A percentile compares a stretch with the other conserved stretches of the same genome.
Evolutionary conservation across 2,329 filamentous ascomycete species (phyloP).

Genomic region (Ilyonectria robusta): DNA sequence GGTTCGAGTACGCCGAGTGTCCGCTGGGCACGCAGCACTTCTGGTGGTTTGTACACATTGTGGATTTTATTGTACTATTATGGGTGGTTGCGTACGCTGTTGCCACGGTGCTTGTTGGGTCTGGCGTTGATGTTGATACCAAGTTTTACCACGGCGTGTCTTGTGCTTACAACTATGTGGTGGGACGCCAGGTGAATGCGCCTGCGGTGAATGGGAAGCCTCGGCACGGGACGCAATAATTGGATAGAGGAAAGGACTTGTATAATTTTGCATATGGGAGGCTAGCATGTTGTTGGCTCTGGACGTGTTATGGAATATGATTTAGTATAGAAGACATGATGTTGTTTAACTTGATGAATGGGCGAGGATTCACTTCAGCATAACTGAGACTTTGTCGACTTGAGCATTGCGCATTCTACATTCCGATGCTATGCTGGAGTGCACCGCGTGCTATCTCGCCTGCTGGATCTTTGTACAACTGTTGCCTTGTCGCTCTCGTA

Average conservation of each 20-base stretch:
- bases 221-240: neutral
- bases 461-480: conserved; percentile 16
- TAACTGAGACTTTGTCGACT: too few relatives aligned
- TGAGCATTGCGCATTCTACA: too few relatives aligned
- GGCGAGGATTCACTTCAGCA: too few relatives aligned
- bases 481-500: conserved; percentile 1
- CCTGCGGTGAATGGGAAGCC: conserved; percentile 33
- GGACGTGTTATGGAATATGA: neutral
- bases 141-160: conserved; percentile 38
- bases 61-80: conserved; percentile 69
- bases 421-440: neutral
- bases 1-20: conserved; percentile 84
- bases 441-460: neutral
- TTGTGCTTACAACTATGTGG: conserved; percentile 32
- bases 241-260: neutral
- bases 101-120: conserved; percentile 44
- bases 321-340: conserved; percentile 21
- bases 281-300: neutral
- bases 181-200: conserved; percentile 9
- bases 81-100: conserved; percentile 47
- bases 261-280: neutral
- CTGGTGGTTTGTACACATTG: conserved; percentile 92
- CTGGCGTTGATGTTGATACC: conserved; percentile 55
- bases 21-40: conserved; percentile 87
- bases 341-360: neutral